Percentiles rank a stretch among this genome's conserved stretches.
These are phyloP conservation scores for Raphidocelis subcapitata DNA, from an alignment of 139 green algal species.

Conservation along the genomic window DNA sequence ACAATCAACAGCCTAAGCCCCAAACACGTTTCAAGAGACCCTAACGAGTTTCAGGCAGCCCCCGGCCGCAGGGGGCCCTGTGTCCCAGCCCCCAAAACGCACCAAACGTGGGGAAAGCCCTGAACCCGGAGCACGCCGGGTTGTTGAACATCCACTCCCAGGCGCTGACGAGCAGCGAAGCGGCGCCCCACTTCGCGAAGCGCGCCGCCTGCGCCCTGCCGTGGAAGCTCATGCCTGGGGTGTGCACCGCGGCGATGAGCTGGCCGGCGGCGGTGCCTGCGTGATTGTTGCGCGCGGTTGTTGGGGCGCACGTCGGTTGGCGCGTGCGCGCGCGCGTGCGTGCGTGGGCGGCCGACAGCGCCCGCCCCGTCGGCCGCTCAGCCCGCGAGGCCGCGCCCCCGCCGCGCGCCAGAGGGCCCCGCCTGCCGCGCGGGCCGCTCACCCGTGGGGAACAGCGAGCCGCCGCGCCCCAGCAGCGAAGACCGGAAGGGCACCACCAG, in stretches of 20 bases:
- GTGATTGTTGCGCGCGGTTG: background rate
- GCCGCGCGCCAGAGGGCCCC: too few relatives aligned
- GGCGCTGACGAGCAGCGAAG: constrained; percentile 22
- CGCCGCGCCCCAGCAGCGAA: constrained; percentile 1
- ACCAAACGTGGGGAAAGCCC: constrained; percentile 22
- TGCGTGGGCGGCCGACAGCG: too few relatives aligned
- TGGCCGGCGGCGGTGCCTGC: constrained; percentile 9
- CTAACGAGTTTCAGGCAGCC: too few relatives aligned
- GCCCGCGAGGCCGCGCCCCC: too few relatives aligned
- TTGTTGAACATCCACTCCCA: constrained; percentile 35
- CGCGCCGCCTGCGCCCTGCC: constrained; percentile 26
- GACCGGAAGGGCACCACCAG: constrained; percentile 25
- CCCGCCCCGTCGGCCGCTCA: too few relatives aligned
- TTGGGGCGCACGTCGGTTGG: too few relatives aligned
- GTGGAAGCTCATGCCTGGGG: constrained; percentile 20
- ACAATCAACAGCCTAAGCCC: too few relatives aligned
- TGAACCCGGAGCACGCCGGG: constrained; percentile 25
- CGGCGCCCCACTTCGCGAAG: constrained; percentile 21
- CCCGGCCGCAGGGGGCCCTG: too few relatives aligned
- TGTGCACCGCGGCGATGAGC: constrained; percentile 24
- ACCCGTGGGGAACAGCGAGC: constrained; percentile 16
- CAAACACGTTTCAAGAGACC: too few relatives aligned
- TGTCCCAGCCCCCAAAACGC: too few relatives aligned
- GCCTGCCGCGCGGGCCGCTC: too few relatives aligned
- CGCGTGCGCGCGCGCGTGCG: too few relatives aligned